Evolutionary conservation across 345 rosid genomes (phyloP).

Genomic region (Salix suchowensis): DNA sequence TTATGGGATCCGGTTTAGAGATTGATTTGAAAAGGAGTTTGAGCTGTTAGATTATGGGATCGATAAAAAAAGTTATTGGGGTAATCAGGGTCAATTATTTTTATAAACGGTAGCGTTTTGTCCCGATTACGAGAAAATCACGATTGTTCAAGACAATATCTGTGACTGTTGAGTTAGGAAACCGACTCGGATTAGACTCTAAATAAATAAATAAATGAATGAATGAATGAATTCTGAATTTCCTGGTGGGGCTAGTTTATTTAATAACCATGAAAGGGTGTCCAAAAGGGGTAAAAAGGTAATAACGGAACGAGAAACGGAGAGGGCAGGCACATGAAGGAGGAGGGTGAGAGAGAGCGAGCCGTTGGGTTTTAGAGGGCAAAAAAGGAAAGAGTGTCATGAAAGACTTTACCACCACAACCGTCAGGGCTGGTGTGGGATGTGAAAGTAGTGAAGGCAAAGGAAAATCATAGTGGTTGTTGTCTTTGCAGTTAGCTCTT

Average conservation of each 20-base stretch:
- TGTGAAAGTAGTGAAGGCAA: conserved; percentile 50
- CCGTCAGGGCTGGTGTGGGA: conserved; percentile 13
- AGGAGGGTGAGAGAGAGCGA: neutral
- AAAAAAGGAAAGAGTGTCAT: conserved; percentile 48
- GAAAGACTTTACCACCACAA: conserved; percentile 25
- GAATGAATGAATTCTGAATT: neutral
- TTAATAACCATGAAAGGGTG: neutral
- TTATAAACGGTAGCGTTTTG: too few relatives aligned
- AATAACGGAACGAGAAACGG: neutral
- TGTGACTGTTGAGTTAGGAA: too few relatives aligned
- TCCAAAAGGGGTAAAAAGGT: conserved; percentile 15
- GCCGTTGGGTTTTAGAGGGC: conserved; percentile 16
- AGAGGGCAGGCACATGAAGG: neutral
- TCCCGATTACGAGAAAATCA: too few relatives aligned
- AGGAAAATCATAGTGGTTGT: conserved; percentile 65
- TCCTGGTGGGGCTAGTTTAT: neutral
- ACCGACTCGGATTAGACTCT: too few relatives aligned
- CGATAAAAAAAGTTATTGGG: too few relatives aligned
- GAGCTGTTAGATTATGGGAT: too few relatives aligned
- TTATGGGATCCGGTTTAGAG: too few relatives aligned
- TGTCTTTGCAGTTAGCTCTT: conserved; percentile 46
- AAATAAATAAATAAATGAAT: too few relatives aligned
- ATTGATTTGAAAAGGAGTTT: too few relatives aligned
- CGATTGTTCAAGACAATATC: too few relatives aligned
- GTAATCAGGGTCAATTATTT: too few relatives aligned